A percentile compares a stretch with the other conserved stretches of the same genome.
These are phyloP conservation scores for Beta vulgaris DNA, from an alignment of 148 eudicot genomes.

Conservation along the genomic window DNA sequence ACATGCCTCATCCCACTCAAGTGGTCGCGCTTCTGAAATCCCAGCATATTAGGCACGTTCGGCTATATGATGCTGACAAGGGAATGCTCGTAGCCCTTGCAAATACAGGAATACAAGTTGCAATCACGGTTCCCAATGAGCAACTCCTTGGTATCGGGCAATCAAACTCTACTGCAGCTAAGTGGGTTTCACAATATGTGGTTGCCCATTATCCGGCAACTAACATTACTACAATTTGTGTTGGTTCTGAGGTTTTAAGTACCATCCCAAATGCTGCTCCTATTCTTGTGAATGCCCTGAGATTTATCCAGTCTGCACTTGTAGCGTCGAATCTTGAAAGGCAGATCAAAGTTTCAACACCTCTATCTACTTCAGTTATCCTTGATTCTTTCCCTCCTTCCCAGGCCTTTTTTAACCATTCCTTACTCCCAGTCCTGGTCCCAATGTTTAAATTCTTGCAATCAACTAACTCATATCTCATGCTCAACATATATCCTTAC, in stretches of 20 bases:
- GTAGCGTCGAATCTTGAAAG: constrained; percentile 67
- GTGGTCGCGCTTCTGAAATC: constrained; percentile 79
- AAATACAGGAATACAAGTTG: constrained; percentile 69
- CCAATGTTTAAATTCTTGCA: constrained; percentile 72
- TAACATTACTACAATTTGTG: constrained; percentile 76
- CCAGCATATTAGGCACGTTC: constrained; percentile 67
- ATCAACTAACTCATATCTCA: constrained; percentile 56
- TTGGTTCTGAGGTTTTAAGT: constrained; percentile 73
- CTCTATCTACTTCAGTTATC: constrained; percentile 60
- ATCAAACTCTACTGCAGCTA: constrained; percentile 79
- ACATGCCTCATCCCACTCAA: constrained; percentile 91
- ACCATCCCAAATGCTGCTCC: constrained; percentile 65
- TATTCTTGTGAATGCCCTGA: constrained; percentile 57
- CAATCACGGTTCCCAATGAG: constrained; percentile 66
- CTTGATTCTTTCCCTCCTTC: constrained; percentile 89
- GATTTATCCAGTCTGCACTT: constrained; percentile 67
- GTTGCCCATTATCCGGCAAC: constrained; percentile 79
- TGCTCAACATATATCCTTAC: constrained; percentile 82
- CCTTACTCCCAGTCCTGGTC: constrained; percentile 52
- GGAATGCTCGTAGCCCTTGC: constrained; percentile 82
- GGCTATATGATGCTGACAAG: constrained; percentile 66
- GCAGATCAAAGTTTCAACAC: constrained; percentile 76
- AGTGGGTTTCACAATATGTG: constrained; percentile 80
- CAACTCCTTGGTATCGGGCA: constrained; percentile 79
- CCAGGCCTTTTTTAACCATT: constrained; percentile 77